Base-by-base conservation (phyloP, 768 basidiomycete genomes). In the Lactarius deliciosus region DNA sequence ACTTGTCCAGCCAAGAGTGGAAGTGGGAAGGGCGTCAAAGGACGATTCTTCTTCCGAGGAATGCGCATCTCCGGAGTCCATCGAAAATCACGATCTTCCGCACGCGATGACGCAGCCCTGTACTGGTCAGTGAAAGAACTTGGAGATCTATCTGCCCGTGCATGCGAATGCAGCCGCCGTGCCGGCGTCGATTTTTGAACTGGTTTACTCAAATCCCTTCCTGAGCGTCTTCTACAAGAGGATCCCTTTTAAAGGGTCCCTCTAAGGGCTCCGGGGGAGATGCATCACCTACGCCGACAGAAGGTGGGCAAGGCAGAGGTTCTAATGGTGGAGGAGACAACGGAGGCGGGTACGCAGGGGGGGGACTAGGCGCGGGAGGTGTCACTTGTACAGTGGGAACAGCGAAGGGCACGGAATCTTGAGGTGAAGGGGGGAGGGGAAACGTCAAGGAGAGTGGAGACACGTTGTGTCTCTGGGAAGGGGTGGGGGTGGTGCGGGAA, bases 401-500 rank as follows among this genome's bases (percentile, higher is more conserved):
- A 30, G 57, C n/a, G n/a, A 57, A 25, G 30, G 61, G 16, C 5
- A 54, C 40, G 6, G 55, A 38, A 34, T 63, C 20, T 7, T 41
- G 66, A 10, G 32, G 28, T n/a, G 63, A 57, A 25, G 67, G 67
- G 28, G 64, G 69, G 2, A 68, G 67, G 22, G 69, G 69, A 45
- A 70, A 68, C 20, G 69, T 63, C 28, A 70, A 41, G 11, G 68
- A 69, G 30, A 66, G 65, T 7, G 68, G 61, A 45, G 69, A 64
- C 34, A 41, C 50, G 41, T 45, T 59, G 41, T 45, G 41, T 30
- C 43, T n/a, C 38, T 43, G 40, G 6, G 41, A 45, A 28, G 53
- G 40, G 8, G 25, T 15, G 18, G 30, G 3, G 16, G 45, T n/a
- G 18, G 45, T 22, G n/a, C 57, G 4, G 22, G 36, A 16, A 22